Percentiles rank a stretch among this genome's conserved stretches.
phyloP scores from a whole-genome alignment of 2,329 filamentous ascomycete species.

The Pseudocercospora pini-densiflorae region DNA sequence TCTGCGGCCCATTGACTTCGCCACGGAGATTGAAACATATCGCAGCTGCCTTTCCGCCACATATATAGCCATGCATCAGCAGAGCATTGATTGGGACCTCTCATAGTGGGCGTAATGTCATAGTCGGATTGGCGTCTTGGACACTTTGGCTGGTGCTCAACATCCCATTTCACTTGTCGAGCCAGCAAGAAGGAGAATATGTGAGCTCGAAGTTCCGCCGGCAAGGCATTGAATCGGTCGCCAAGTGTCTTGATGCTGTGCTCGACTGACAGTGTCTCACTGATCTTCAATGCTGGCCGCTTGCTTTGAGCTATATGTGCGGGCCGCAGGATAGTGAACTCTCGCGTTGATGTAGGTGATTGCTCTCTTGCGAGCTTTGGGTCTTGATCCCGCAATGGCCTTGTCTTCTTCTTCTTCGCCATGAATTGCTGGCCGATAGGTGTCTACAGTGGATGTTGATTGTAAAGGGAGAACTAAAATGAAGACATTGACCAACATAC shows the following conservation, averaged over 20 bases:
- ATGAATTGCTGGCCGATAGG: not conserved
- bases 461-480: not conserved
- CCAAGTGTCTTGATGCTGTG: constrained; percentile 7
- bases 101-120: not conserved
- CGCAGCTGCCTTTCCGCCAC: not conserved
- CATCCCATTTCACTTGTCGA: constrained; percentile 24
- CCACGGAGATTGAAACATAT: constrained; percentile 16
- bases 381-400: not conserved
- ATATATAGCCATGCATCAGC: not conserved
- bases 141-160: constrained; percentile 15
- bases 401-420: not conserved
- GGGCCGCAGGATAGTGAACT: not conserved
- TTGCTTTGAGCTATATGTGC: constrained; percentile 3
- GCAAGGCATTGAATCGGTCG: constrained; percentile 26
- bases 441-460: not conserved
- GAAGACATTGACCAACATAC: not conserved
- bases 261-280: not conserved
- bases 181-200: constrained; percentile 25
- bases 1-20: constrained; percentile 24
- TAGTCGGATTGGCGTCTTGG: constrained; percentile 1
- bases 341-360: not conserved
- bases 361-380: not conserved
- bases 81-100: not conserved
- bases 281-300: not conserved
- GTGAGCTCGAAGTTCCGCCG: constrained; percentile 22